Conservation (phyloP, 805 yeast species). For the Limtongia smithiae region DNA sequence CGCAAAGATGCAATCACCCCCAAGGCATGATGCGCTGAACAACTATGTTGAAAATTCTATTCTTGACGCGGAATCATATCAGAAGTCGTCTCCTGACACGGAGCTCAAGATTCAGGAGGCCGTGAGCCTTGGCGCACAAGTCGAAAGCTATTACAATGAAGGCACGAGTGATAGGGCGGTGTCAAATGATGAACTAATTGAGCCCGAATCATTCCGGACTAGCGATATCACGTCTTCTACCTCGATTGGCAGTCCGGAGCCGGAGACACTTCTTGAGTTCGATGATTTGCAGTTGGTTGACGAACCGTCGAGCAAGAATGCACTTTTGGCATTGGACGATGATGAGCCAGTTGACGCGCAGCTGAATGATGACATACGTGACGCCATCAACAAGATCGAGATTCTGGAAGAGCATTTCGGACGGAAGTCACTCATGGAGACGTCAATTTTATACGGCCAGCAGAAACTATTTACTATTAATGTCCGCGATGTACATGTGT, state of each 20-base stretch:
- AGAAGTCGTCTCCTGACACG: constrained; percentile 6
- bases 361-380: constrained; percentile 4
- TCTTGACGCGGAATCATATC: constrained; percentile 37
- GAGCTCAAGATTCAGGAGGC: no score
- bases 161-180: neutral
- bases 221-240: no score
- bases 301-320: no score
- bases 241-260: no score
- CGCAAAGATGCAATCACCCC: neutral
- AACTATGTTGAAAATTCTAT: constrained; percentile 29
- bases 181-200: neutral
- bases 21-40: constrained; percentile 4
- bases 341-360: neutral
- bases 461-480: constrained; percentile 12
- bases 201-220: no score
- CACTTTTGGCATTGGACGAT: neutral
- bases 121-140: neutral
- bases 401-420: constrained; percentile 34
- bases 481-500: constrained; percentile 28
- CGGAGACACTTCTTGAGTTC: no score
- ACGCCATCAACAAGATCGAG: constrained; percentile 21
- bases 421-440: constrained; percentile 17
- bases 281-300: no score
- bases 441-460: constrained; percentile 20
- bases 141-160: neutral